Evolutionary conservation across 2,329 filamentous ascomycete species (phyloP), one percentile per base, ranked within the genome.

Genomic region (Diaporthe sp.): DNA sequence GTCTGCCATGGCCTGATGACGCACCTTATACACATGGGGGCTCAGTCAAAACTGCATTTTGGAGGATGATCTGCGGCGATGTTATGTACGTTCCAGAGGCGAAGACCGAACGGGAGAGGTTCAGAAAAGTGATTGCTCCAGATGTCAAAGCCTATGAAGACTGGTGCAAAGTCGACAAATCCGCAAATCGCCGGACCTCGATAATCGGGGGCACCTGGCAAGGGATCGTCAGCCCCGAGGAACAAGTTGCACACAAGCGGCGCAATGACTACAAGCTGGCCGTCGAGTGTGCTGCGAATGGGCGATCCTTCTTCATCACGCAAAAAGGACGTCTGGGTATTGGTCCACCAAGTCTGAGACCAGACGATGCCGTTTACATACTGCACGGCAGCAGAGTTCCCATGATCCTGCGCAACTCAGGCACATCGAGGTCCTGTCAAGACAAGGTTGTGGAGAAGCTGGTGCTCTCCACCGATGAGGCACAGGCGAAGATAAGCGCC

Each of bases 181-280:
- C 62, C 7, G 22, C 22, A 17, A 51, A 68, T 31, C 62, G 71
- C 46, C 34, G 71, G 1, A 65, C 57, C 1, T 65, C 71, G 19
- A 65, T 73, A 17, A 46, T 71, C 6, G 34, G 13, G 17, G 68
- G 68, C 49, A 55, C 53, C 19, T 71, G 49, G 68, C 58, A 53
- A 44, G 71, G 25, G 0, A 39, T 9, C 9, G 25, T 59, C 2
- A 39, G 42, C 28, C 46, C 28, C 10, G 71, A 73, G 34, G 44
- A 59, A 17, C 58, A 53, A n/a, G 5, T 22, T 8, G 22, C 46
- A 6, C 31, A 73, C 7, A 59, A 73, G 46, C 25, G 34, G 17
- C 58, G 49, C 4, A 73, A 62, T 34, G 57, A 44, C 3, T 73
- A 31, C 25, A 39, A 73, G 57, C 57, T 62, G n/a, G 44, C 71